Percentiles rank a stretch among this genome's conserved stretches.
These are phyloP conservation scores for Penicillium bialowiezense DNA, from an alignment of 495 filamentous ascomycete genomes.

Conservation along the genomic window DNA sequence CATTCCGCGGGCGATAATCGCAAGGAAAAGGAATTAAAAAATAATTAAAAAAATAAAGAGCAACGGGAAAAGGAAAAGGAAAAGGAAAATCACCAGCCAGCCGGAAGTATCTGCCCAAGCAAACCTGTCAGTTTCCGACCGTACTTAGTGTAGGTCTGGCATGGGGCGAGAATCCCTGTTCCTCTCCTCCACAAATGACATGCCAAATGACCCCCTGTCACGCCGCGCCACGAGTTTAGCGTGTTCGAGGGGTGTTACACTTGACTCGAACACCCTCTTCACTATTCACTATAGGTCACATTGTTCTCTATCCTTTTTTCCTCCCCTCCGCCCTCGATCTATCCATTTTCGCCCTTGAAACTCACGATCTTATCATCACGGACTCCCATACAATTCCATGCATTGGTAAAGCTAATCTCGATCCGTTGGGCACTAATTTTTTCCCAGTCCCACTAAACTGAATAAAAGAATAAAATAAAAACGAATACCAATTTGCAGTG, in stretches of 20 bases:
- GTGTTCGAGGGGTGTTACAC: constrained; percentile 20
- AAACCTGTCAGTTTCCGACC: constrained; percentile 14
- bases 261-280: no score
- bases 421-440: no score
- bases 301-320: background rate
- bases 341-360: constrained; percentile 10
- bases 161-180: background rate
- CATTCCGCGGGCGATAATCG: no score
- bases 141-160: constrained; percentile 1
- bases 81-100: no score
- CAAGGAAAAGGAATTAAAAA: background rate
- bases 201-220: constrained; percentile 25
- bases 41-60: no score
- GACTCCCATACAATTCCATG: no score
- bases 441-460: no score
- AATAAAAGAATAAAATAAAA: no score
- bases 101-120: constrained; percentile 8
- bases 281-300: constrained; percentile 16
- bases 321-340: constrained; percentile 10
- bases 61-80: no score
- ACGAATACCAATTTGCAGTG: no score
- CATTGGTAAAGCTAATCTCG: no score
- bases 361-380: no score
- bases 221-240: constrained; percentile 18
- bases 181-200: constrained; percentile 2